phyloP scores from a whole-genome alignment of 164 flowering plant genomes.

The Vitis cinerea region DNA sequence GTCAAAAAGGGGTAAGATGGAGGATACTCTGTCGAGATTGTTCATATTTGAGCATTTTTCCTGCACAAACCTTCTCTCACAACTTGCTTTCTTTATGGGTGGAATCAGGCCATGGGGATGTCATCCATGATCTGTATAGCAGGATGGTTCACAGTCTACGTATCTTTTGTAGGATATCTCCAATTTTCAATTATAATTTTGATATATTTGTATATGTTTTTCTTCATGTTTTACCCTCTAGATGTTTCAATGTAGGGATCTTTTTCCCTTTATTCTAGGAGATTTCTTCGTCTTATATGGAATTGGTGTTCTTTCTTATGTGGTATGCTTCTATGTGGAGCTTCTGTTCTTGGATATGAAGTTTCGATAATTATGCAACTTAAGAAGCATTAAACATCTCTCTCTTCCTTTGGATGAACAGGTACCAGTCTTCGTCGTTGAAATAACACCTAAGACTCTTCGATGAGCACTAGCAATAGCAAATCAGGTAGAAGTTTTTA shows the following conservation, averaged over 20 bases:
- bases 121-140: constrained; percentile 62
- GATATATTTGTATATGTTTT: neutral
- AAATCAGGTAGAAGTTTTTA: constrained; percentile 53
- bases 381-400: too few species aligned
- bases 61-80: too few species aligned
- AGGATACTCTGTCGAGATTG: neutral
- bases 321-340: constrained; percentile 37
- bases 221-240: too few species aligned
- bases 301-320: constrained; percentile 72
- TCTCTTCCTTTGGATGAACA: constrained; percentile 22
- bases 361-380: too few species aligned
- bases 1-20: constrained; percentile 54
- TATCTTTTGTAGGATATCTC: constrained; percentile 42
- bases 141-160: constrained; percentile 75
- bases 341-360: too few species aligned
- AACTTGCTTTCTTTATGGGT: neutral
- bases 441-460: constrained; percentile 80
- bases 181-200: neutral
- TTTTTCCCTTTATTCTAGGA: constrained; percentile 54
- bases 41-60: neutral
- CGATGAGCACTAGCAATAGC: constrained; percentile 79
- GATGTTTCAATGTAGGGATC: constrained; percentile 38
- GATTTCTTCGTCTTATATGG: constrained; percentile 48
- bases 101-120: constrained; percentile 73
- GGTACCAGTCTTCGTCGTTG: constrained; percentile 82